phyloP scores from a whole-genome alignment of 2,329 filamentous ascomycete genomes.

The Zymoseptoria crescenta region DNA sequence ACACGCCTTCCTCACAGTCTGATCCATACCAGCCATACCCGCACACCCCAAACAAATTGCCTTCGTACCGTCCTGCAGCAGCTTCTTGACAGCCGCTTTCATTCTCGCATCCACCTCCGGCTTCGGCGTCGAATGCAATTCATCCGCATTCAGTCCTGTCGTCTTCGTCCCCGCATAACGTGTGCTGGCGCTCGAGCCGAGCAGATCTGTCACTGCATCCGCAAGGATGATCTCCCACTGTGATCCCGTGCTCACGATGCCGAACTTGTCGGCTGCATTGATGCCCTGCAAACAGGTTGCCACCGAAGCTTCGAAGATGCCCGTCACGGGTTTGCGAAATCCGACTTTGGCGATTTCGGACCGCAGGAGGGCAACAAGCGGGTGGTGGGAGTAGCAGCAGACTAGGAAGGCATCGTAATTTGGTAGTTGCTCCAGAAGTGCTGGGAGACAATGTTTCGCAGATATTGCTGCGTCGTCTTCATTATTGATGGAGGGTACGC shows the following conservation, averaged over 20 bases:
- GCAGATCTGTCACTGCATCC: slow-evolving; percentile 55
- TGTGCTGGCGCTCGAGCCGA: slow-evolving; percentile 43
- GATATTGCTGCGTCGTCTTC: slow-evolving; percentile 59
- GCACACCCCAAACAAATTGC: slow-evolving; percentile 82
- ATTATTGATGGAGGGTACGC: slow-evolving; percentile 74
- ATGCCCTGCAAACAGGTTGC: slow-evolving; percentile 53
- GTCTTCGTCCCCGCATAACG: slow-evolving; percentile 72
- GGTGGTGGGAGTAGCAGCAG: slow-evolving; percentile 82
- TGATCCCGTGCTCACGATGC: slow-evolving; percentile 79
- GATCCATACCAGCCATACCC: slow-evolving; percentile 80
- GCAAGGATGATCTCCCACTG: slow-evolving; percentile 72
- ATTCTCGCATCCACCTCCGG: slow-evolving; percentile 60
- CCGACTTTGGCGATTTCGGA: slow-evolving; percentile 10
- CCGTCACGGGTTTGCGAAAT: slow-evolving; percentile 52
- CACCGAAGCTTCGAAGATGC: slow-evolving; percentile 83
- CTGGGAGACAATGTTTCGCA: slow-evolving; percentile 52
- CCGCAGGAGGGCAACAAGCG: slow-evolving; percentile 51
- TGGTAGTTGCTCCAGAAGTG: slow-evolving; percentile 40
- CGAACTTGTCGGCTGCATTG: slow-evolving; percentile 53
- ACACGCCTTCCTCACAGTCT: slow-evolving; percentile 64
- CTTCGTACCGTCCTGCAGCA: slow-evolving; percentile 42
- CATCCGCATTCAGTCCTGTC: slow-evolving; percentile 70
- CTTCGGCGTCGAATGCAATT: slow-evolving; percentile 63
- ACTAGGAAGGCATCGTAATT: slow-evolving; percentile 70
- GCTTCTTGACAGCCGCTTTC: slow-evolving; percentile 57